Percentiles rank a stretch among this genome's conserved stretches.
phyloP scores from a whole-genome alignment of 1,139 yeast species.

The Petasospora rhodanensis region DNA sequence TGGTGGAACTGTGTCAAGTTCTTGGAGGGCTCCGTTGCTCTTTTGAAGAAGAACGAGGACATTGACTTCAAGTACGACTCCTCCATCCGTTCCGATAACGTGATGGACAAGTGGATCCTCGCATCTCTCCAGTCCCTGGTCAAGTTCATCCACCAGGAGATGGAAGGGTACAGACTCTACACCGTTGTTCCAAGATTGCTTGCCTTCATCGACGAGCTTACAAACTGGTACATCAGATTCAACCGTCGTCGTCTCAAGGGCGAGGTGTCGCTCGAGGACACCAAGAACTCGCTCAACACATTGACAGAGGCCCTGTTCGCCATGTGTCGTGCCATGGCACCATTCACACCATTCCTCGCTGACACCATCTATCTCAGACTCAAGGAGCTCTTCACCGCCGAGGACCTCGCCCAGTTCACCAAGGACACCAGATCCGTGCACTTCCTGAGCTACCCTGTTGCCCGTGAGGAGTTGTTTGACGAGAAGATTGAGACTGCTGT shows the following conservation, averaged over 20 bases:
- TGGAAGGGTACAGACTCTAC: slow-evolving; percentile 84
- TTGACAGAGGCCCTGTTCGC: slow-evolving; percentile 86
- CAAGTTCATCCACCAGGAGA: slow-evolving; percentile 80
- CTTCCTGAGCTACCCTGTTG: slow-evolving; percentile 84
- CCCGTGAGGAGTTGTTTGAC: slow-evolving; percentile 79
- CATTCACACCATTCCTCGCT: slow-evolving; percentile 94
- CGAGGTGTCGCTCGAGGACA: slow-evolving; percentile 76
- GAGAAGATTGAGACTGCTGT: slow-evolving; percentile 79
- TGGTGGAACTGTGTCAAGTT: slow-evolving; percentile 98
- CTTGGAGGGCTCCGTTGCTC: slow-evolving; percentile 89
- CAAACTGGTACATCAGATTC: slow-evolving; percentile 98
- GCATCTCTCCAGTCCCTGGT: slow-evolving; percentile 92
- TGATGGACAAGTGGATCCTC: slow-evolving; percentile 96
- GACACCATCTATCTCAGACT: slow-evolving; percentile 84
- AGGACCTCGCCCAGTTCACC: slow-evolving; percentile 38
- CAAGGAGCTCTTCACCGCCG: slow-evolving; percentile 53
- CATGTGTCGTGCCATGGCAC: slow-evolving; percentile 95
- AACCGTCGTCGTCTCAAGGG: slow-evolving; percentile 98
- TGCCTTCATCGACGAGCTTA: slow-evolving; percentile 84
- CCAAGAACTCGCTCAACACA: slow-evolving; percentile 82
- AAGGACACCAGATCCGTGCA: slow-evolving; percentile 82
- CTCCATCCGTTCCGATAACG: slow-evolving; percentile 62
- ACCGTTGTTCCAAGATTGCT: slow-evolving; percentile 94
- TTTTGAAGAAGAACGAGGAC: slow-evolving; percentile 71
- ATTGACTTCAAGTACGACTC: slow-evolving; percentile 72